Conservation (phyloP, 78 protist species). For the Chrysochromulina tobinii region DNA sequence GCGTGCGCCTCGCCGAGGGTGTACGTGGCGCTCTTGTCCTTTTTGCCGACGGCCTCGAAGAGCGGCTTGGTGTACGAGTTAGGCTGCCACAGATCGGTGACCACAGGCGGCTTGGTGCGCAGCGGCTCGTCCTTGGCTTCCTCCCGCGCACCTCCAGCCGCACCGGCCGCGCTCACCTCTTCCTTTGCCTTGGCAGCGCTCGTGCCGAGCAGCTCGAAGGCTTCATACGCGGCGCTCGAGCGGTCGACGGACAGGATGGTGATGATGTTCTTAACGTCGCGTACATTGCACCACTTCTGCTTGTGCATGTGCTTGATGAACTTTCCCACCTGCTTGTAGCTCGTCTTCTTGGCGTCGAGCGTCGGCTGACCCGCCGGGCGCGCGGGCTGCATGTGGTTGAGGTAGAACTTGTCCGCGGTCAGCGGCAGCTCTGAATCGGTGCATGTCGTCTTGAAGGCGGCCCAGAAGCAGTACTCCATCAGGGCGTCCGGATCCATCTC, state of each 20-base stretch:
- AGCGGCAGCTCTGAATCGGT: constrained; percentile 2
- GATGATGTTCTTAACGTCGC: constrained; percentile 14
- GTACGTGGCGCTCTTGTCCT: neutral
- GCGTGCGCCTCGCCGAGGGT: neutral
- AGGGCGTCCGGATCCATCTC: neutral
- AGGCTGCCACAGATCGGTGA: neutral
- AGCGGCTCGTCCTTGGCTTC: neutral
- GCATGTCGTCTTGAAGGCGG: constrained; percentile 1
- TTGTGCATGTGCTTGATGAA: constrained; percentile 10
- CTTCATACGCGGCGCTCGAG: too few species aligned
- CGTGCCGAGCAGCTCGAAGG: too few species aligned
- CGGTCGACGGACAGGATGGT: constrained; percentile 17
- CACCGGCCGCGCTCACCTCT: too few species aligned
- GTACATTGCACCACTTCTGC: neutral
- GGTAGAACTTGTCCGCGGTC: constrained; percentile 7
- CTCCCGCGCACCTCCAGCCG: too few species aligned
- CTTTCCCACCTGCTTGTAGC: constrained; percentile 11
- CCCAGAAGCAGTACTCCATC: neutral
- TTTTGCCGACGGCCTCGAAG: neutral
- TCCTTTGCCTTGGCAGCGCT: too few species aligned
- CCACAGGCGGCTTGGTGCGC: constrained; percentile 20
- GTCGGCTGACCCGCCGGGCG: neutral
- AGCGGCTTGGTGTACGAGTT: neutral
- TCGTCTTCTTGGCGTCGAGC: neutral
- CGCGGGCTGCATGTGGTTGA: constrained; percentile 29